phyloP scores from a whole-genome alignment of 306 rosid genomes.

The Lathyrus oleraceus region DNA sequence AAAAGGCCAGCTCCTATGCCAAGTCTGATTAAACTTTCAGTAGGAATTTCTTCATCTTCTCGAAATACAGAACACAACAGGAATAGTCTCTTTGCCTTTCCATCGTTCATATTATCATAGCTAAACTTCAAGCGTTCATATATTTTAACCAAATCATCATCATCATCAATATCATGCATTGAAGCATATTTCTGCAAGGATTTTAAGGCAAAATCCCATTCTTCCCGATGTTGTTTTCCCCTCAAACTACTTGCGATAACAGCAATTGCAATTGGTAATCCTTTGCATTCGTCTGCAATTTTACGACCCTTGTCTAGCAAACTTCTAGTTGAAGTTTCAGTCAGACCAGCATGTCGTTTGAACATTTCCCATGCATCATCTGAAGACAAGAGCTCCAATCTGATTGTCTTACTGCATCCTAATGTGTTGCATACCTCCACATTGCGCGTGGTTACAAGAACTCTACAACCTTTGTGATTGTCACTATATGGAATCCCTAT shows the following conservation, averaged over 20 bases:
- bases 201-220: neutral
- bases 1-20: neutral
- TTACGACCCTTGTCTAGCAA: neutral
- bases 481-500: slow-evolving; percentile 9
- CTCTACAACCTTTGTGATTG: neutral
- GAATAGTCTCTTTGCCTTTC: neutral
- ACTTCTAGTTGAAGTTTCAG: neutral
- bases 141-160: neutral
- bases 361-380: slow-evolving; percentile 15
- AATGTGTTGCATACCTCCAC: fast-evolving
- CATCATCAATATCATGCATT: neutral
- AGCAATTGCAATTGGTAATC: slow-evolving; percentile 22
- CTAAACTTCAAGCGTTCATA: neutral
- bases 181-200: neutral
- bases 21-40: neutral
- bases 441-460: slow-evolving; percentile 13
- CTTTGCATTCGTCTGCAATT: slow-evolving; percentile 26
- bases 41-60: slow-evolving; percentile 34
- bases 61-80: slow-evolving; percentile 31
- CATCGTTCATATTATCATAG: neutral
- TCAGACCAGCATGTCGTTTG: neutral
- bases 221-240: neutral
- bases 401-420: neutral
- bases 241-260: neutral
- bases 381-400: neutral